These are phyloP conservation scores for Coprinopsis marcescibilis DNA, from an alignment of 768 basidiomycete species.

Conservation along the genomic window DNA sequence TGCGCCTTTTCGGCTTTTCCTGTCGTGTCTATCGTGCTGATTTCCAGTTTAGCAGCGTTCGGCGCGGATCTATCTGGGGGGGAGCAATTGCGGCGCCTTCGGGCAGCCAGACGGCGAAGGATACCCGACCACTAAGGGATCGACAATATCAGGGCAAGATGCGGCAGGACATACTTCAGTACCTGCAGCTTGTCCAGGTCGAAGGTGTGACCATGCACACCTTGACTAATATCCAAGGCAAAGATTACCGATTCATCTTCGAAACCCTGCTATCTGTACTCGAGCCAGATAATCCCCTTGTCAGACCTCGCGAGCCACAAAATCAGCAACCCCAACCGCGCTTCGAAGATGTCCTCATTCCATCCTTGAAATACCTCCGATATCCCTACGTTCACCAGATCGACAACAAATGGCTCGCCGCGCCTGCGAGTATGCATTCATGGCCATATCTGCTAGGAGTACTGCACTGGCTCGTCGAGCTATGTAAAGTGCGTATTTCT, in stretches of 20 bases:
- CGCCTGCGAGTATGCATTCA: slow-evolving; percentile 85
- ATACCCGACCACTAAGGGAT: slow-evolving; percentile 76
- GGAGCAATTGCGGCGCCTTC: slow-evolving; percentile 47
- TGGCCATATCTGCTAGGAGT: slow-evolving; percentile 89
- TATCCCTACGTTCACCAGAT: slow-evolving; percentile 81
- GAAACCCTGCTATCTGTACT: slow-evolving; percentile 65
- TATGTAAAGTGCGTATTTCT: slow-evolving; percentile 62
- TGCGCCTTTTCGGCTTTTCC: slow-evolving; percentile 26
- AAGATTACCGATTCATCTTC: slow-evolving; percentile 84
- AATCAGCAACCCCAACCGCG: slow-evolving; percentile 30
- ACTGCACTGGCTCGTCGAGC: slow-evolving; percentile 87
- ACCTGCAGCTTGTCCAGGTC: slow-evolving; percentile 59
- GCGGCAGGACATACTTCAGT: slow-evolving; percentile 71
- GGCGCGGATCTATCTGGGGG: slow-evolving; percentile 73
- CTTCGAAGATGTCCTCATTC: slow-evolving; percentile 82
- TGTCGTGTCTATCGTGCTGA: slow-evolving; percentile 1
- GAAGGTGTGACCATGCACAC: slow-evolving; percentile 65
- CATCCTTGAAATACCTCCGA: slow-evolving; percentile 63
- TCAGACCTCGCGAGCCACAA: no score
- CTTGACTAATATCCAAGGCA: slow-evolving; percentile 72
- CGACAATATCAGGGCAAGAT: slow-evolving; percentile 65
- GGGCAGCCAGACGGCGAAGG: slow-evolving; percentile 57
- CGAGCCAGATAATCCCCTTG: slow-evolving; percentile 63
- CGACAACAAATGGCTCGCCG: slow-evolving; percentile 81
- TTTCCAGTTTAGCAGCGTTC: slow-evolving; percentile 45